Conservation (phyloP, 2,329 filamentous ascomycete species). For the Alternaria longipes region DNA sequence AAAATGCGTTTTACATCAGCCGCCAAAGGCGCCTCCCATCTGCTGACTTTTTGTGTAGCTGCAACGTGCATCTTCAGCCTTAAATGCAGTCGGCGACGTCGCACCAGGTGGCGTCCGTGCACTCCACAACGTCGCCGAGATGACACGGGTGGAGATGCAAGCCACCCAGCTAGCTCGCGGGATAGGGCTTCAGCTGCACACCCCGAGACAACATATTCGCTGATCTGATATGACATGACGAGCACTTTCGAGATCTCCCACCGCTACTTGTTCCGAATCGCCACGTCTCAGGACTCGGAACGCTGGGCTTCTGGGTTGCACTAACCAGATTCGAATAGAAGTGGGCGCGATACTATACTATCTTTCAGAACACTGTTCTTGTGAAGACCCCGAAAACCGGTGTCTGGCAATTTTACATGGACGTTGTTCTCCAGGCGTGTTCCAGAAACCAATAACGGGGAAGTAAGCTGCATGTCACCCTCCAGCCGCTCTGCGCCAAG, state of each 20-base stretch:
- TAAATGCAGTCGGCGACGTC: neutral
- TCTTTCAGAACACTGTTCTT: neutral
- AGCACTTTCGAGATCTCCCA: neutral
- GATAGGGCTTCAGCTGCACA: neutral
- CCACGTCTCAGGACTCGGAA: no score
- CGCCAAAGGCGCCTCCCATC: neutral
- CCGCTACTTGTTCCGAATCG: neutral
- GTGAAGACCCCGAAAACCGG: neutral
- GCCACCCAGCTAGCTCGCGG: neutral
- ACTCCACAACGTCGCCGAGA: neutral
- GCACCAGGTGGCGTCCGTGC: slow-evolving; percentile 1
- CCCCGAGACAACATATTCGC: neutral
- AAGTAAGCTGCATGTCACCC: neutral
- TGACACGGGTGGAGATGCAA: neutral
- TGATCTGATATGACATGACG: neutral
- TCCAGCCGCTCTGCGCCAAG: neutral
- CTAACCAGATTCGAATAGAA: neutral
- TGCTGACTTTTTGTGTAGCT: neutral
- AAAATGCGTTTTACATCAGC: neutral
- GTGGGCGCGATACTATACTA: neutral
- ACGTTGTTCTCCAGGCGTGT: neutral
- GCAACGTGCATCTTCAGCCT: neutral
- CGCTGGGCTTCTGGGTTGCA: no score
- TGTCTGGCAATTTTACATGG: neutral
- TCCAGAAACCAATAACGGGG: neutral